These are phyloP conservation scores for Beta corolliflora DNA, from an alignment of 179 eudicot species.

Conservation along the genomic window DNA sequence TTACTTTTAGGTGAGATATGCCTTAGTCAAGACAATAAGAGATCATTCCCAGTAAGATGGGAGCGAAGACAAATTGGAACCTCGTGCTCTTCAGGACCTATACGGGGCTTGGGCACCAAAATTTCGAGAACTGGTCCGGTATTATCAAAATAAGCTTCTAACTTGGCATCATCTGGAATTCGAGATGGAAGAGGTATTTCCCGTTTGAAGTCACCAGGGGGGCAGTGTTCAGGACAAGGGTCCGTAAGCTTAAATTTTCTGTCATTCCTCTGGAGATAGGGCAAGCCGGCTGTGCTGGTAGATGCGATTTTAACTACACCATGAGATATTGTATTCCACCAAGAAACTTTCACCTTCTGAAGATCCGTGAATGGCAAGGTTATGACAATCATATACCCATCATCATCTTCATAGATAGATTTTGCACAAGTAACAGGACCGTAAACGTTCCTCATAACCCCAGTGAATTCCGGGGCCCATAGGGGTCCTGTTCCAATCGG, in stretches of 20 bases:
- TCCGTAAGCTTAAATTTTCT: constrained; percentile 71
- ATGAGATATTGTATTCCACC: constrained; percentile 66
- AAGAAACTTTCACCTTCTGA: constrained; percentile 65
- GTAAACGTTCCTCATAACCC: constrained; percentile 58
- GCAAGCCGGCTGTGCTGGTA: constrained; percentile 58
- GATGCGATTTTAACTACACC: constrained; percentile 63
- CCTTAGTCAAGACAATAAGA: constrained; percentile 44
- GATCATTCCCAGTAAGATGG: constrained; percentile 48
- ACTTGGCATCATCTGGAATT: constrained; percentile 73
- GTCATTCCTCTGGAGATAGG: constrained; percentile 53
- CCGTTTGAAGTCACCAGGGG: constrained; percentile 69
- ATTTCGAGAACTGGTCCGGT: constrained; percentile 68
- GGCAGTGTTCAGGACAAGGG: constrained; percentile 71
- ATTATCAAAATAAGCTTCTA: constrained; percentile 65
- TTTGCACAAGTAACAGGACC: constrained; percentile 85
- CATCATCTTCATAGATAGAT: constrained; percentile 66
- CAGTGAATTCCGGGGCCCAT: constrained; percentile 63
- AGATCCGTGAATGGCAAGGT: constrained; percentile 64
- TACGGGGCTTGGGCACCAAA: constrained; percentile 63
- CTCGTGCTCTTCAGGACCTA: constrained; percentile 68
- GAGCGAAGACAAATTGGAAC: constrained; percentile 65
- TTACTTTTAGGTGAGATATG: constrained; percentile 37
- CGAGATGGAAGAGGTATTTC: constrained; percentile 62
- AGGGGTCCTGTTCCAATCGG: constrained; percentile 35
- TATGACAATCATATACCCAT: constrained; percentile 57